A percentile compares a stretch with the other conserved stretches of the same genome.
These are phyloP conservation scores for Vitis hybrid DNA, from an alignment of 177 flowering plant genomes.

Conservation along the genomic window DNA sequence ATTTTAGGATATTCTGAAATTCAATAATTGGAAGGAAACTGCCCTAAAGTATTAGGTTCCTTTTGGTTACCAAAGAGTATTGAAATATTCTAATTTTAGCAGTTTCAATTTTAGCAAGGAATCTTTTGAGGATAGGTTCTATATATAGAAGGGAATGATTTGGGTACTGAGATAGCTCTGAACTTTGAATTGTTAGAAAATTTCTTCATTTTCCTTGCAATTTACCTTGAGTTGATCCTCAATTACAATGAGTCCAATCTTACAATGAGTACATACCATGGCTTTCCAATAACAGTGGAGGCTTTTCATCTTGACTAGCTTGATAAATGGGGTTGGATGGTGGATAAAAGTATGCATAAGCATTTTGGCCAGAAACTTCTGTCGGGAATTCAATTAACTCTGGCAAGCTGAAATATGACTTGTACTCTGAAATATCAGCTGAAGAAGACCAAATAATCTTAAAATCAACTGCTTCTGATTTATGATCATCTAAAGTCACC, in stretches of 20 bases:
- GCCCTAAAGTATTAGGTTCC: no score
- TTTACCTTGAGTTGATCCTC: no score
- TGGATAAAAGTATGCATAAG: slow-evolving; percentile 95
- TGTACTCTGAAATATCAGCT: slow-evolving; percentile 51
- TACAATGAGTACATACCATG: slow-evolving; percentile 58
- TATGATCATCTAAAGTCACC: slow-evolving; percentile 63
- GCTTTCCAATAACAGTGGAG: slow-evolving; percentile 80
- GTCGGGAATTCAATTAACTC: slow-evolving; percentile 90
- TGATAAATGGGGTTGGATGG: slow-evolving; percentile 73
- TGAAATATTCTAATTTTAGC: no score
- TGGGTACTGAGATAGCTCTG: no score
- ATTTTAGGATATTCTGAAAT: no score
- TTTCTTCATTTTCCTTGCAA: no score
- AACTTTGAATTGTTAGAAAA: no score
- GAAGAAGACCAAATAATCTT: slow-evolving; percentile 80
- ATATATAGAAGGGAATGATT: no score
- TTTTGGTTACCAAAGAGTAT: no score
- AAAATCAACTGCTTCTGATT: slow-evolving; percentile 50
- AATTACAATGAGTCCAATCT: not conserved
- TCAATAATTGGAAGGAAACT: no score
- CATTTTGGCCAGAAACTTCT: slow-evolving; percentile 70
- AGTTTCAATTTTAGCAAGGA: no score
- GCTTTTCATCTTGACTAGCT: slow-evolving; percentile 71
- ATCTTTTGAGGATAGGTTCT: no score
- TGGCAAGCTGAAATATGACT: slow-evolving; percentile 69